These are phyloP conservation scores for Scytalidium lignicola DNA, from an alignment of 2,329 filamentous ascomycete species.

Conservation along the genomic window DNA sequence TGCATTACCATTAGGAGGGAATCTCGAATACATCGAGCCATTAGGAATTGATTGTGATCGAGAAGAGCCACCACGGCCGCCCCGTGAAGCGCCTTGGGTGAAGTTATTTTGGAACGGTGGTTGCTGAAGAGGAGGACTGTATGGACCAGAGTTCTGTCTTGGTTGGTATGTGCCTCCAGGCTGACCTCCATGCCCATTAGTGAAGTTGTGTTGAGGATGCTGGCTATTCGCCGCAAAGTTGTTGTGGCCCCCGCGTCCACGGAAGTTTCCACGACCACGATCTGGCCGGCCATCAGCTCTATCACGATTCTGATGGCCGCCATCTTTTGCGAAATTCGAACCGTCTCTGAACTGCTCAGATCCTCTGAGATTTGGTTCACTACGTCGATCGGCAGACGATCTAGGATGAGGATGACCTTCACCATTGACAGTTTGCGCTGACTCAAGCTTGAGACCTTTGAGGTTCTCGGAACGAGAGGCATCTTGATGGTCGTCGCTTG, in stretches of 20 bases:
- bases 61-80: slow-evolving; percentile 42
- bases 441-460: slow-evolving; percentile 14
- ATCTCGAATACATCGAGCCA: slow-evolving; percentile 43
- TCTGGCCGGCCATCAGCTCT: slow-evolving; percentile 34
- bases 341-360: slow-evolving; percentile 25
- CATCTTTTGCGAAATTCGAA: slow-evolving; percentile 18
- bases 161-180: slow-evolving; percentile 21
- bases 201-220: slow-evolving; percentile 29
- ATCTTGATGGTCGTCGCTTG: slow-evolving; percentile 8
- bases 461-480: slow-evolving; percentile 13
- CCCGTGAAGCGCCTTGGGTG: slow-evolving; percentile 28
- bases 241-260: slow-evolving; percentile 36
- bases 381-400: slow-evolving; percentile 22
- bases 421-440: slow-evolving; percentile 10
- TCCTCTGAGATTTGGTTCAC: slow-evolving; percentile 21
- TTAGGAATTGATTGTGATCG: slow-evolving; percentile 59
- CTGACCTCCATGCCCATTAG: slow-evolving; percentile 32
- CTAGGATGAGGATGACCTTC: slow-evolving; percentile 21
- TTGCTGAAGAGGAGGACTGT: slow-evolving; percentile 32
- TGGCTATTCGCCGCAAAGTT: slow-evolving; percentile 27
- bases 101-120: slow-evolving; percentile 28
- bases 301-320: slow-evolving; percentile 23
- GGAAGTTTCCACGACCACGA: slow-evolving; percentile 38
- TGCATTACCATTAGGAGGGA: slow-evolving; percentile 27
- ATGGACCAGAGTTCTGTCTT: slow-evolving; percentile 24